Percentiles rank a stretch among this genome's conserved stretches.
These are phyloP conservation scores for Zymoseptoria brevis DNA, from an alignment of 2,329 filamentous ascomycete species.

Conservation along the genomic window DNA sequence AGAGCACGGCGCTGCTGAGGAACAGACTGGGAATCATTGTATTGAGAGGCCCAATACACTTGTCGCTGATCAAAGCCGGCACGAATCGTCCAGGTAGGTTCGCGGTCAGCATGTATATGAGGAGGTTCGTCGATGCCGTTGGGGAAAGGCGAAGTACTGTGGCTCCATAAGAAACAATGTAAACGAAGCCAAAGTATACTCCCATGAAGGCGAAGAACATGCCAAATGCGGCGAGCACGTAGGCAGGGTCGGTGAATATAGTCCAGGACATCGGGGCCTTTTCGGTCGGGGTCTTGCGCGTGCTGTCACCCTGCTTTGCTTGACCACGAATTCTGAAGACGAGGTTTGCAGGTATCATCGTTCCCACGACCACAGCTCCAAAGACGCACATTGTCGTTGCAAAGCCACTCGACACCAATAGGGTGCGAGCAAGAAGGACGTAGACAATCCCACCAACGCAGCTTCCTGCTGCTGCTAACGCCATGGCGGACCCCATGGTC, in stretches of 20 bases:
- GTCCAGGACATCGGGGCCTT: background rate
- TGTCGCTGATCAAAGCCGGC: conserved; percentile 25
- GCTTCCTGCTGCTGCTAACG: conserved; percentile 28
- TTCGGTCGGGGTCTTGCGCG: background rate
- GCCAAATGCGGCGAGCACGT: conserved; percentile 21
- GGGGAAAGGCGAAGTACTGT: conserved; percentile 21
- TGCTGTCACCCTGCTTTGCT: background rate
- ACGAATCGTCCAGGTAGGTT: conserved; percentile 29
- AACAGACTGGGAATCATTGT: conserved; percentile 33
- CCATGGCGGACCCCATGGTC: conserved; percentile 28
- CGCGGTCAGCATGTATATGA: conserved; percentile 26
- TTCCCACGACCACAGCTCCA: conserved; percentile 11
- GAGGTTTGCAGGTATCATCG: conserved; percentile 21
- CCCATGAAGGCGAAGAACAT: conserved; percentile 30
- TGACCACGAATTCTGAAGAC: conserved; percentile 15
- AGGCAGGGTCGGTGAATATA: conserved; percentile 8
- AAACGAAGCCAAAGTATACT: conserved; percentile 29
- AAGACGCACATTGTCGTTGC: conserved; percentile 24
- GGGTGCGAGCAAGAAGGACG: conserved; percentile 24
- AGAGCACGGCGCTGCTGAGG: conserved; percentile 42
- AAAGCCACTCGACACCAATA: conserved; percentile 28
- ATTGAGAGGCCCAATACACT: conserved; percentile 29
- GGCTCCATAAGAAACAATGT: conserved; percentile 25
- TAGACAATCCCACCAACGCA: conserved; percentile 31
- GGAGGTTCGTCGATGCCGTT: conserved; percentile 21